These are phyloP conservation scores for Yamadazyma sp. DNA, from an alignment of 1,139 yeast species.

Conservation along the genomic window DNA sequence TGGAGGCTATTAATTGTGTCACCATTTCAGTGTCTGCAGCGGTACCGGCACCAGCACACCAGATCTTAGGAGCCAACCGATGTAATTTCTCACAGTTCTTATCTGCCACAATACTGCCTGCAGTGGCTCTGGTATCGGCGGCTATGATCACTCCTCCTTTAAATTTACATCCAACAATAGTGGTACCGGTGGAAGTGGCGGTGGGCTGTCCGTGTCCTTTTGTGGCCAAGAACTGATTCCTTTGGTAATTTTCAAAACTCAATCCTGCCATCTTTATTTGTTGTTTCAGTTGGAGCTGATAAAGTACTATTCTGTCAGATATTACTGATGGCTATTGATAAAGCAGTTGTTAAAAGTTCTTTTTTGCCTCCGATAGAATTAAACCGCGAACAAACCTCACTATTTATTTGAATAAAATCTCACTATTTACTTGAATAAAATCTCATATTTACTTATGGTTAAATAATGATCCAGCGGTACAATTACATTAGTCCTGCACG, in stretches of 20 bases:
- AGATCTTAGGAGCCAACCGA: constrained; percentile 85
- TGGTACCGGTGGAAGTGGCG: constrained; percentile 97
- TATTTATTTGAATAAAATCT: background rate
- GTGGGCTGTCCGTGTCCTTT: constrained; percentile 77
- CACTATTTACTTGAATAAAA: background rate
- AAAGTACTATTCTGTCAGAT: no score
- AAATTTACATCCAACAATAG: constrained; percentile 94
- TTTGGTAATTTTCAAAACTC: constrained; percentile 87
- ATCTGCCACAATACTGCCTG: constrained; percentile 95
- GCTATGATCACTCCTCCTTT: constrained; percentile 95
- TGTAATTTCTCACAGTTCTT: constrained; percentile 97
- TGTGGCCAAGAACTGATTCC: constrained; percentile 72
- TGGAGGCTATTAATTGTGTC: constrained; percentile 87
- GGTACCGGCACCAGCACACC: constrained; percentile 99
- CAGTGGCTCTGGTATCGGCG: constrained; percentile 97
- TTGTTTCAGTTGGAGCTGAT: background rate
- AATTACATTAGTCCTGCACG: constrained; percentile 55
- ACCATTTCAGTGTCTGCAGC: constrained; percentile 99
- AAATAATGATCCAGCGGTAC: constrained; percentile 13
- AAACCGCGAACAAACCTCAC: constrained; percentile 1
- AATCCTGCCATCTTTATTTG: constrained; percentile 87
- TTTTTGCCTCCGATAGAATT: constrained; percentile 5
- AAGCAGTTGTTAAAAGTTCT: background rate
- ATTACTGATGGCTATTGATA: no score
- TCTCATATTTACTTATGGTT: background rate